phyloP scores from a whole-genome alignment of 257 asterid genomes.

The Scutellaria minor region DNA sequence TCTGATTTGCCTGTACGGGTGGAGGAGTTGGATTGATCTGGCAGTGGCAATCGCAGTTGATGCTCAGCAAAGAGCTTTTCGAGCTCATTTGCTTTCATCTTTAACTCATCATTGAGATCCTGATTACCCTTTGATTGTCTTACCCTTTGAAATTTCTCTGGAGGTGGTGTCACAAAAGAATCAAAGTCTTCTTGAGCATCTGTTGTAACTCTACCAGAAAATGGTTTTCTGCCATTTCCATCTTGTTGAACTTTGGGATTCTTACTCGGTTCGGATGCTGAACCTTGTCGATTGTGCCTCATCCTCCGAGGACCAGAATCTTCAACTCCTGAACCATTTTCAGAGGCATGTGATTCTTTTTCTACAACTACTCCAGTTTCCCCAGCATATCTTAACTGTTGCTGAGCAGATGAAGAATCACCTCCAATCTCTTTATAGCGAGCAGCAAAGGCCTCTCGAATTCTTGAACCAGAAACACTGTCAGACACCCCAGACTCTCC shows the following conservation, averaged over 20 bases:
- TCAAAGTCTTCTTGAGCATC: slow-evolving; percentile 51
- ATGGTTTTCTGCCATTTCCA: slow-evolving; percentile 37
- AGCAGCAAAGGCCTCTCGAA: slow-evolving; percentile 52
- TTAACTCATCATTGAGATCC: slow-evolving; percentile 83
- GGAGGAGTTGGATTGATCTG: slow-evolving; percentile 68
- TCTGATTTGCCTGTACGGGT: slow-evolving; percentile 50
- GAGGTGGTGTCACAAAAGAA: slow-evolving; percentile 61
- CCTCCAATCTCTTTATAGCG: slow-evolving; percentile 52
- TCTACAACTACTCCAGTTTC: slow-evolving; percentile 46
- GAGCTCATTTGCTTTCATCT: slow-evolving; percentile 89
- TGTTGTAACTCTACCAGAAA: slow-evolving; percentile 45
- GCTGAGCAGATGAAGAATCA: slow-evolving; percentile 46
- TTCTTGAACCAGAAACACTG: slow-evolving; percentile 55
- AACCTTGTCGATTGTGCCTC: slow-evolving; percentile 30
- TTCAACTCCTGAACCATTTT: slow-evolving; percentile 42
- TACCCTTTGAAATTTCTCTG: slow-evolving; percentile 62
- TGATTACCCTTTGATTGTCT: slow-evolving; percentile 80
- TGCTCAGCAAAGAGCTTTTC: slow-evolving; percentile 91
- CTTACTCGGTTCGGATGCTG: slow-evolving; percentile 51
- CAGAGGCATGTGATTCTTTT: slow-evolving; percentile 41
- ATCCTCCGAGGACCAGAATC: slow-evolving; percentile 53
- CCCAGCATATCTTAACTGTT: slow-evolving; percentile 43
- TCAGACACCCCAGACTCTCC: slow-evolving; percentile 46
- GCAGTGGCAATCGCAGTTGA: slow-evolving; percentile 64
- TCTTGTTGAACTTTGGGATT: slow-evolving; percentile 38